Conservation (phyloP, 192 early-diverging fungal species). For the Fimicolochytrium jonesii region DNA sequence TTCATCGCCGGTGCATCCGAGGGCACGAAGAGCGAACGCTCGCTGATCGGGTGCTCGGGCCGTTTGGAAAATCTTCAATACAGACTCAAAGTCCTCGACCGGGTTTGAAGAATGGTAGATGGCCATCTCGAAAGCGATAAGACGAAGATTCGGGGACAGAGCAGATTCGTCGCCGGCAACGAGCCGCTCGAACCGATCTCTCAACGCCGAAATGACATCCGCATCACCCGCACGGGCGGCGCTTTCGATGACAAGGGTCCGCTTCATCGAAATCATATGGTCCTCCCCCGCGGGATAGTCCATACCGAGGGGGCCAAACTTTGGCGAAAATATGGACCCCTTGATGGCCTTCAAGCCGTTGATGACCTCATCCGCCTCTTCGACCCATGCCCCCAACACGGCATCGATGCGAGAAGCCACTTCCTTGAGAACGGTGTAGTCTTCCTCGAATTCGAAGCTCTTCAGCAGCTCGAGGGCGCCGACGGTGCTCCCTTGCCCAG, state of each 20-base stretch:
- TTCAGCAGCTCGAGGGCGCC: conserved; percentile 71
- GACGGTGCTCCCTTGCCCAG: conserved; percentile 74
- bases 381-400: conserved; percentile 63
- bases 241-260: conserved; percentile 68
- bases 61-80: conserved; percentile 37
- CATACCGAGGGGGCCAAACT: conserved; percentile 73
- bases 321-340: conserved; percentile 67
- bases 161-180: conserved; percentile 59
- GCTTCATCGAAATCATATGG: conserved; percentile 67
- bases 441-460: conserved; percentile 68
- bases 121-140: conserved; percentile 67
- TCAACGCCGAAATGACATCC: conserved; percentile 58
- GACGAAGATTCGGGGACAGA: conserved; percentile 60
- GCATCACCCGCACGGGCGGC: conserved; percentile 69
- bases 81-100: conserved; percentile 32
- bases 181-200: conserved; percentile 63
- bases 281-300: conserved; percentile 68
- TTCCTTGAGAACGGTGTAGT: conserved; percentile 61
- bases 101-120: conserved; percentile 35
- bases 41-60: conserved; percentile 42
- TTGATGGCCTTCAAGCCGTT: conserved; percentile 64
- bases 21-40: conserved; percentile 50
- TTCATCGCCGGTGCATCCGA: conserved; percentile 47
- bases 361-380: conserved; percentile 53
- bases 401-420: conserved; percentile 59